Percentiles rank a stretch among this genome's conserved stretches.
Conservation (phyloP, 371 early-diverging fungal species). For the Mortierella sp. region DNA sequence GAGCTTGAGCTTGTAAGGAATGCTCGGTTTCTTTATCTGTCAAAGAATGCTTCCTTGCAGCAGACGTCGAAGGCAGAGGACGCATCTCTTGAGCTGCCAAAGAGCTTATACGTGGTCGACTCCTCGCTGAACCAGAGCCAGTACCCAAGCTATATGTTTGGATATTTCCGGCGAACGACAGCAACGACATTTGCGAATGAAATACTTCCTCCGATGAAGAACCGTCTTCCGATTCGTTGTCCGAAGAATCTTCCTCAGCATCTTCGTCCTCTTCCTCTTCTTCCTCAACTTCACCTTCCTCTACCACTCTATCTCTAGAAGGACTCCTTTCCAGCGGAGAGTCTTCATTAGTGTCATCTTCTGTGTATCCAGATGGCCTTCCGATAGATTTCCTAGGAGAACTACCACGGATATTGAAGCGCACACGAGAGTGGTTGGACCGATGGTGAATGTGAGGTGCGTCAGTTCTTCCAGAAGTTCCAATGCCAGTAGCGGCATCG, state of each 20-base stretch:
- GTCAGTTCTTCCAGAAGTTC: neutral
- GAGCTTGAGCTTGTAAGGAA: neutral
- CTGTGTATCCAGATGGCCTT: neutral
- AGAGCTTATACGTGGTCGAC: conserved; percentile 38
- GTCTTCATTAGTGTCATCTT: neutral
- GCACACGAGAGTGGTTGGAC: conserved; percentile 9
- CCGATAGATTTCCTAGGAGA: neutral
- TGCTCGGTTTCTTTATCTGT: neutral
- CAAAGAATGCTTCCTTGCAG: neutral
- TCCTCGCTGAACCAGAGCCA: conserved; percentile 49
- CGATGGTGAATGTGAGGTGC: neutral
- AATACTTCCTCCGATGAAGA: conserved; percentile 20
- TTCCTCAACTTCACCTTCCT: neutral
- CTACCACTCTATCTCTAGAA: no score
- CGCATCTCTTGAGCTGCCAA: neutral
- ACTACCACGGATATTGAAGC: neutral
- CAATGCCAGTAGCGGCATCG: neutral
- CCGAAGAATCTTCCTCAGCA: conserved; percentile 14
- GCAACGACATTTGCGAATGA: conserved; percentile 52
- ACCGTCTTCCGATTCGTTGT: conserved; percentile 22
- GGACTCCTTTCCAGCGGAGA: no score
- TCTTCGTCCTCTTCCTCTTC: conserved; percentile 9
- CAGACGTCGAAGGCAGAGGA: neutral
- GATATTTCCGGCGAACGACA: conserved; percentile 46
- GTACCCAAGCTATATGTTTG: conserved; percentile 47